These are phyloP conservation scores for Neonectria magnoliae DNA, from an alignment of 2,329 filamentous ascomycete genomes.

Conservation along the genomic window DNA sequence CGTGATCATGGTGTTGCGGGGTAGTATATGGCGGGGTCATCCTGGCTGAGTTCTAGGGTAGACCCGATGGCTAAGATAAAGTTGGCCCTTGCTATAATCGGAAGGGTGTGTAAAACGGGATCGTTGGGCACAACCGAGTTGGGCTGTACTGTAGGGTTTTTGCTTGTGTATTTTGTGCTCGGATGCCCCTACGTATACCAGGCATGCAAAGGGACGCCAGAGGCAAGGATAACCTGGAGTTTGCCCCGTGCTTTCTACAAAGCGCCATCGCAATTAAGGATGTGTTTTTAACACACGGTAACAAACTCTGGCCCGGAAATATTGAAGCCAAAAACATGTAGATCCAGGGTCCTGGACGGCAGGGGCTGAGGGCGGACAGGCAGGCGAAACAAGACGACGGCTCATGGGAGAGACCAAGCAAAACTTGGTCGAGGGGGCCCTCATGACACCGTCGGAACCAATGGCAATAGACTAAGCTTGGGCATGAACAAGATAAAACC, in stretches of 20 bases:
- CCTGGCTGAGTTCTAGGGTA: slow-evolving; percentile 13
- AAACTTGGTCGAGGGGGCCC: background rate
- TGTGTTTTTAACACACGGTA: background rate
- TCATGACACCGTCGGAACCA: background rate
- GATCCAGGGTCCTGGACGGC: background rate
- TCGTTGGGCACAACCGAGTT: no score
- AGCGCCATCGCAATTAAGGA: no score
- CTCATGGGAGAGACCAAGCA: background rate
- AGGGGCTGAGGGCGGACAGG: background rate
- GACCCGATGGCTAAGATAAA: background rate
- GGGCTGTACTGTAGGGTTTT: background rate
- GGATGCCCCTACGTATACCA: no score
- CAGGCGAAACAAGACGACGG: background rate
- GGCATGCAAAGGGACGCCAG: no score
- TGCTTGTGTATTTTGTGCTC: background rate
- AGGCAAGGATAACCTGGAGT: no score
- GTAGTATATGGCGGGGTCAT: slow-evolving; percentile 21
- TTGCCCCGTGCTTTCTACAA: no score
- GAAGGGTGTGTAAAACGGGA: background rate
- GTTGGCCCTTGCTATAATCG: background rate
- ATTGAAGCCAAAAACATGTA: background rate
- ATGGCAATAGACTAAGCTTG: background rate
- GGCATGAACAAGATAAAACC: background rate
- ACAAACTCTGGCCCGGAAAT: background rate
- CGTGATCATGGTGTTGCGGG: slow-evolving; percentile 21